phyloP scores from a whole-genome alignment of 2,329 filamentous ascomycete species.

The Alternaria infectoria region DNA sequence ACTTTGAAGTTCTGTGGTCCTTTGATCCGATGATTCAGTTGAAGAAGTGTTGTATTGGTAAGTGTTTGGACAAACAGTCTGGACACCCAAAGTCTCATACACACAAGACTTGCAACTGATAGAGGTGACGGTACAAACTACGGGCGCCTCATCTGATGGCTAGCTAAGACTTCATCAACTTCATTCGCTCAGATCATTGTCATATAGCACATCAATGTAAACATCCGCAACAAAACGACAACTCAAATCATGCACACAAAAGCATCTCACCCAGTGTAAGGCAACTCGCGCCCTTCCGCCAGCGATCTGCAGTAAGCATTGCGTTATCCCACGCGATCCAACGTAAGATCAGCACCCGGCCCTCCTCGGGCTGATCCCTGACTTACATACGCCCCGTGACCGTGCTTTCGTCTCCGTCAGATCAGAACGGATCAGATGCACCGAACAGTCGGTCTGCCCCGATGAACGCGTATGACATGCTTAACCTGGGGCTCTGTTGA shows the following conservation, averaged over 20 bases:
- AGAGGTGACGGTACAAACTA: too few relatives aligned
- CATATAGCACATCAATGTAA: too few relatives aligned
- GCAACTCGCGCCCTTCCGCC: neutral
- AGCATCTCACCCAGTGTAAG: neutral
- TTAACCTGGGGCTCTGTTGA: neutral
- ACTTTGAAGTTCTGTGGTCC: neutral
- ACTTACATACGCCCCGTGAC: neutral
- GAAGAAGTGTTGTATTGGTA: neutral
- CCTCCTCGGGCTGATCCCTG: neutral
- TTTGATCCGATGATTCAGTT: neutral
- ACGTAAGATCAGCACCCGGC: neutral
- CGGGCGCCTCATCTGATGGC: too few relatives aligned
- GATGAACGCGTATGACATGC: neutral
- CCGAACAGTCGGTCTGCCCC: neutral
- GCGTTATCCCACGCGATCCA: neutral
- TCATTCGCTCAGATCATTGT: accelerated
- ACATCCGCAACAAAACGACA: neutral
- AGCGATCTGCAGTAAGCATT: neutral
- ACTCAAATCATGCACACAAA: neutral
- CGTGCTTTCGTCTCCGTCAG: neutral
- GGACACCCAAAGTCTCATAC: neutral
- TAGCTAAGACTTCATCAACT: neutral
- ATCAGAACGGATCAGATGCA: neutral
- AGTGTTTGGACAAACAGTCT: neutral
- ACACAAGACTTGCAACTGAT: neutral